Base-by-base conservation (phyloP, 164 flowering plant genomes). In the Umbilicus rupestris region DNA sequence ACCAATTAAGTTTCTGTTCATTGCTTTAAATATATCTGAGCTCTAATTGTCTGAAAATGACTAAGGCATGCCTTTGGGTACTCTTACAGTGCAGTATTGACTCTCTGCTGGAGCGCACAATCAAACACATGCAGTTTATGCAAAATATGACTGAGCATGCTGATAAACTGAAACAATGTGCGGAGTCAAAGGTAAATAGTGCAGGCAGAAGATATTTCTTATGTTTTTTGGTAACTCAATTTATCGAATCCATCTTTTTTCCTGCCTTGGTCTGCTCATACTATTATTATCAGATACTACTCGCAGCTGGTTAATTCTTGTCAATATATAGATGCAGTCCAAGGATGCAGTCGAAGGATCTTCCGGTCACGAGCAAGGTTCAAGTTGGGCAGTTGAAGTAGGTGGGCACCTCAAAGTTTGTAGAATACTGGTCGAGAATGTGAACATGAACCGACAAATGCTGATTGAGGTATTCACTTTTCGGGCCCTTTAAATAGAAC, bases 341-440 rank as follows among this genome's bases (percentile, higher is more conserved):
- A 82, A 79, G 73, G 81, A 75, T 68, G 49, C 69, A 19, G 73
- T 77, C 31, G 39, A 29, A 37, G 82, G 85, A 66, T 72, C 84
- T 64, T 75, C 78, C 15, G 69, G 69, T 71, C 63, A 65, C 68
- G 89, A 88, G 46, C 85, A 82, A 62, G 92, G 87, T 65, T 82
- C 97, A 68, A 90, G 90, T 77, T 87, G 95, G 89, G 91, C 87
- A 10, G 77, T 88, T 69, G 90, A 88, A 79, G 88, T 88, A 72
- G 97, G 89, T 47, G 82, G 80, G 66, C 81, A 79, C 70, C 69
- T 77, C 35, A 80, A 85, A 74, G 84, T 80, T 64, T 84, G 85
- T 73, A 87, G 92, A 50, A 84, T 88, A 66, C 63, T 84, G 22
- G 90, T 88, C 44, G 83, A 90, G 75, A 87, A 87, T 73, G 75